phyloP scores from a whole-genome alignment of 1,139 yeast species.

The Oligophagozyma castellii region DNA sequence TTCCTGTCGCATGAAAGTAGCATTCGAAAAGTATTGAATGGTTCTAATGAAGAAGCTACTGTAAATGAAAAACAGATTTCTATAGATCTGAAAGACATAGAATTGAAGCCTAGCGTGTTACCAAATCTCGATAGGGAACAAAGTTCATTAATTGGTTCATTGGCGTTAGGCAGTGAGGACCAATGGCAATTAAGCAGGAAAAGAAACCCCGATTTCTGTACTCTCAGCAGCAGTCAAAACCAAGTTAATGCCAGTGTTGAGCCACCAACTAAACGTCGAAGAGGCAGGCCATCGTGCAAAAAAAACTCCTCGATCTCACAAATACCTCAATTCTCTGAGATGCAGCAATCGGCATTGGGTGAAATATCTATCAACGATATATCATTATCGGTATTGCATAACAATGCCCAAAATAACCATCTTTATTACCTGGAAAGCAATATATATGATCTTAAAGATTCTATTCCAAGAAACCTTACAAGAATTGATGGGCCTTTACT shows the following conservation, averaged over 20 bases:
- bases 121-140: constrained; percentile 4
- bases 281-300: background rate
- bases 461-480: background rate
- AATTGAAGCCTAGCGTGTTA: constrained; percentile 6
- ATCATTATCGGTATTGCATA: too few species aligned
- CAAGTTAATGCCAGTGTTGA: background rate
- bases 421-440: background rate
- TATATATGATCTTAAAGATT: background rate
- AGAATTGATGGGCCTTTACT: too few species aligned
- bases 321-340: too few species aligned
- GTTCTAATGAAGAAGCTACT: constrained; percentile 2
- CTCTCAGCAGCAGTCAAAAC: too few species aligned
- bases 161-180: constrained; percentile 4
- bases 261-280: background rate
- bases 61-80: constrained; percentile 7
- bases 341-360: too few species aligned
- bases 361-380: too few species aligned
- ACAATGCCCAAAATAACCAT: too few species aligned
- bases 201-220: too few species aligned
- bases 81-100: constrained; percentile 14
- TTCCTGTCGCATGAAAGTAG: background rate
- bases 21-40: constrained; percentile 2
- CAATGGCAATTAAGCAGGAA: too few species aligned
- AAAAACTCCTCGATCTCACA: background rate
- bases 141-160: constrained; percentile 5